A percentile compares a stretch with the other conserved stretches of the same genome.
Conservation (phyloP, 129 eudicot species). For the Daucus carota region DH1_v3.0 NC_030382.2:26949501-26950000, state of each 20-base stretch:
- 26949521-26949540: slow-evolving; percentile 34
- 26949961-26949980: neutral
- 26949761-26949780: no score
- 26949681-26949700: no score
- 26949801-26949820: neutral
- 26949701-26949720: neutral
- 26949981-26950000: slow-evolving; percentile 31
- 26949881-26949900: no score
- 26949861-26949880: neutral
- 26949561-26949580: slow-evolving; percentile 27
- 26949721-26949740: neutral
- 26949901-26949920: neutral
- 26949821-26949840: neutral
- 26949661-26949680: no score
- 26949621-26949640: neutral
- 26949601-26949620: slow-evolving; percentile 28
- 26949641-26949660: no score
- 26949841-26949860: neutral
- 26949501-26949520: slow-evolving; percentile 34
- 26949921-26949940: neutral
- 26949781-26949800: neutral
- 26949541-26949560: slow-evolving; percentile 36
- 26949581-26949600: slow-evolving; percentile 26
- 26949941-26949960: neutral
- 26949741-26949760: no score